Conservation (phyloP, 2,329 filamentous ascomycete genomes). For the Epichloe sp. region DNA sequence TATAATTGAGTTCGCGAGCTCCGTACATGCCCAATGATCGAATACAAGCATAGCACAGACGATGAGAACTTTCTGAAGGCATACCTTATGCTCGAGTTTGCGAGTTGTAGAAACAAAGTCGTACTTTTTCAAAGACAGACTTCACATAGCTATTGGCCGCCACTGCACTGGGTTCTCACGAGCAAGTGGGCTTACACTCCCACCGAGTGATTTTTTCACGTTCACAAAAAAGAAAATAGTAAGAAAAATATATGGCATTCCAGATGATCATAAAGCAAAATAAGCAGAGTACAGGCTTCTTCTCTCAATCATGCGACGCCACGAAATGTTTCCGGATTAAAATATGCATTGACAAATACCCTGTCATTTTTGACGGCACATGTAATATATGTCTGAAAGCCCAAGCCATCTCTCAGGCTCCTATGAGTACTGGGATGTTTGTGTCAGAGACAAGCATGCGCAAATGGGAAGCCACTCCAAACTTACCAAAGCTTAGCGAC, state of each 20-base stretch:
- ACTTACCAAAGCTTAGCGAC: neutral
- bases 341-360: neutral
- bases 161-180: neutral
- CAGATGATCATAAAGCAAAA: neutral
- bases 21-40: neutral
- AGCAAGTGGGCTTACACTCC: neutral
- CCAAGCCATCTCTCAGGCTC: neutral
- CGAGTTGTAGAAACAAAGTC: neutral
- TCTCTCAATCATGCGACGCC: neutral
- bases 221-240: too few species aligned
- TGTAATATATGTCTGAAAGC: neutral
- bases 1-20: neutral
- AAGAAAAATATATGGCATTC: neutral
- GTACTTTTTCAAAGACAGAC: neutral
- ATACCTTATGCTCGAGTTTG: neutral
- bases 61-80: neutral
- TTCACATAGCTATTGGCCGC: neutral
- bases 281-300: neutral
- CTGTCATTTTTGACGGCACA: neutral
- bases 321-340: neutral
- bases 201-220: neutral
- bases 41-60: neutral
- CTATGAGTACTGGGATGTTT: neutral
- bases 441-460: neutral
- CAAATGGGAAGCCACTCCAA: neutral